Percentiles rank a stretch among this genome's conserved stretches.
Conservation (phyloP, 2,329 filamentous ascomycete genomes). For the Coniochaeta prunicola region DNA sequence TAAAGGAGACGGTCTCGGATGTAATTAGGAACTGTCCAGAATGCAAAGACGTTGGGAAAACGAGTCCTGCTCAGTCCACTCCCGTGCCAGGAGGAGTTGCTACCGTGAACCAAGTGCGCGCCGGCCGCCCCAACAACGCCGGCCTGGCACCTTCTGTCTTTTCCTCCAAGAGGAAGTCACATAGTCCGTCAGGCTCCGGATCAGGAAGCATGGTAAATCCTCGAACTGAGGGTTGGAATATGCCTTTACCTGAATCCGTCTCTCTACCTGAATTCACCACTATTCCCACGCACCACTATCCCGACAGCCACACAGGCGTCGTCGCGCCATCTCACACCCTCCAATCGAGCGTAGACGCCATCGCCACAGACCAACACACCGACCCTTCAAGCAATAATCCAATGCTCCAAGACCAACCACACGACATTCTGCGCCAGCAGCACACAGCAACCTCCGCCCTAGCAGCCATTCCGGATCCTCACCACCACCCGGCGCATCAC, state of each 20-base stretch:
- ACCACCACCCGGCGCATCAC: constrained; percentile 19
- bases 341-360: constrained; percentile 5
- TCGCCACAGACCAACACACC: constrained; percentile 12
- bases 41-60: constrained; percentile 74
- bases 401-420: constrained; percentile 21
- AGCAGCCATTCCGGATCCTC: constrained; percentile 8
- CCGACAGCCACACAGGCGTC: constrained; percentile 41
- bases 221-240: background rate
- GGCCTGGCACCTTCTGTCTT: background rate
- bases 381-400: constrained; percentile 14
- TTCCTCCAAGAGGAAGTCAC: constrained; percentile 15
- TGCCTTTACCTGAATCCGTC: constrained; percentile 8
- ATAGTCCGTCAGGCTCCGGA: constrained; percentile 9
- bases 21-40: constrained; percentile 88
- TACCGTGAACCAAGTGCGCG: background rate
- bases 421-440: constrained; percentile 23
- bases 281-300: constrained; percentile 32
- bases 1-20: constrained; percentile 93
- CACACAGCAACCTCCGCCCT: background rate
- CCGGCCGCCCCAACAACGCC: background rate
- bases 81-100: constrained; percentile 1
- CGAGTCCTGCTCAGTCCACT: constrained; percentile 14
- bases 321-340: constrained; percentile 22
- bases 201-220: constrained; percentile 4
- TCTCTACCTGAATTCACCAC: constrained; percentile 17